Evolutionary conservation across 352 stramenopile species (phyloP), one percentile per base, ranked within the genome.

Genomic region (Phytophthora sansomeana): DNA sequence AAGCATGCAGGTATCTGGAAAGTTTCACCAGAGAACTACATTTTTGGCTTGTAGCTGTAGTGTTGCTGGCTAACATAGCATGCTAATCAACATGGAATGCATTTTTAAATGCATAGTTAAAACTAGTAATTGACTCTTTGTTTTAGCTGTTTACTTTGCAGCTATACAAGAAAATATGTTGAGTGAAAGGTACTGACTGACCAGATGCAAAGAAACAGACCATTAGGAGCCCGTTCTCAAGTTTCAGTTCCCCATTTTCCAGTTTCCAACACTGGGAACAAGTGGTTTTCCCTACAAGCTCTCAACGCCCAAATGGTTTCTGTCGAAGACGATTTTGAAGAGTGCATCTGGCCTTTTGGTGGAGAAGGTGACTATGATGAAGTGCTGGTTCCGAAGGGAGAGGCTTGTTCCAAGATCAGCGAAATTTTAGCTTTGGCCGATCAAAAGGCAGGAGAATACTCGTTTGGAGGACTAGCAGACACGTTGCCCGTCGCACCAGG

Each of bases 251-350:
- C 42, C n/a, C 42, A 48, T 10, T 48, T 29, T 48, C 41, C 41
- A 30, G 21, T 48, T 48, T 46, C 28, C 42, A 21, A 14, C 10
- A 17, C 42, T 16, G 19, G 4, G 6, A 14, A 5, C 33, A 38
- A 14, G 21, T 24, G 21, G 21, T 1, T 24, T 24, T 24, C 21
- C 21, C 21, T 24, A 24, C 21, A 8, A 13, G 13, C 19, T 16
- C 17, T 5, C 17, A 48, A 48, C 21, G 21, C 21, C 21, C 21
- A 24, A 19, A 48, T 48, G 42, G 10, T 19, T n/a, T 48, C 42
- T 13, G 42, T 48, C 9, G 42, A 48, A 29, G n/a, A 48, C 6
- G 42, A 48, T n/a, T 48, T 48, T 29, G 42, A 48, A 48, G 42
- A 48, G 30, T 17, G 42, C 17, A 29, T 30, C 4, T 48, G 42